Conservation (phyloP, 805 yeast genomes). For the Saturnispora gosingensis region DNA sequence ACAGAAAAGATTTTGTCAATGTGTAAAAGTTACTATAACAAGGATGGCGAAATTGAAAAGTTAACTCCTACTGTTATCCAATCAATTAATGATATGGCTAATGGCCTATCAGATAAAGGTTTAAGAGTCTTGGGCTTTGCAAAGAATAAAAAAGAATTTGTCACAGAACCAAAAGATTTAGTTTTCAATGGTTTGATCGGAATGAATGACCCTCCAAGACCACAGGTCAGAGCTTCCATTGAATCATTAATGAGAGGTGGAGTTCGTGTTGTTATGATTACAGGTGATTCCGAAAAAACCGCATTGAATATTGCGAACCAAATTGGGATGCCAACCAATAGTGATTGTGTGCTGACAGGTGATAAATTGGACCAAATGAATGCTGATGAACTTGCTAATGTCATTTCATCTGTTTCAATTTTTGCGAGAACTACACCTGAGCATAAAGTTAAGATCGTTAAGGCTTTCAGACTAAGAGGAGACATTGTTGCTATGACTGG, state of each 20-base stretch:
- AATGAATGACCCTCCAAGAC: slow-evolving; percentile 97
- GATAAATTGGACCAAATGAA: slow-evolving; percentile 67
- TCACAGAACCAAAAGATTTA: slow-evolving; percentile 45
- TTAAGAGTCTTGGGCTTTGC: slow-evolving; percentile 82
- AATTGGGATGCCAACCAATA: slow-evolving; percentile 71
- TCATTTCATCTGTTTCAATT: slow-evolving; percentile 74
- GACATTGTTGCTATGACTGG: slow-evolving; percentile 99
- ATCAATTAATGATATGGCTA: slow-evolving; percentile 48
- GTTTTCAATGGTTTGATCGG: slow-evolving; percentile 82
- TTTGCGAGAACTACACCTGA: slow-evolving; percentile 96
- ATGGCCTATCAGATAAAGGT: slow-evolving; percentile 68
- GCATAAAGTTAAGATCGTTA: slow-evolving; percentile 82
- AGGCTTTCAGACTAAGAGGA: slow-evolving; percentile 82
- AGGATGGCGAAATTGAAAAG: slow-evolving; percentile 50
- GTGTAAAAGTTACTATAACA: slow-evolving; percentile 51
- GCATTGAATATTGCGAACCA: slow-evolving; percentile 79
- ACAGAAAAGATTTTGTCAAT: slow-evolving; percentile 58
- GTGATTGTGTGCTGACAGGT: slow-evolving; percentile 75
- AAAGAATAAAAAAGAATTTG: slow-evolving; percentile 33
- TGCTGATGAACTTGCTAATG: slow-evolving; percentile 63
- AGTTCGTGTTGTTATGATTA: slow-evolving; percentile 96
- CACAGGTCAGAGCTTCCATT: slow-evolving; percentile 69
- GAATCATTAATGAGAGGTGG: slow-evolving; percentile 79
- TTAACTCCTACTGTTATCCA: slow-evolving; percentile 42
- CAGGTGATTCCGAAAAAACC: slow-evolving; percentile 88